These are phyloP conservation scores for Sporothrix dimorphospora DNA, from an alignment of 2,329 filamentous ascomycete genomes.

Conservation along the genomic window DNA sequence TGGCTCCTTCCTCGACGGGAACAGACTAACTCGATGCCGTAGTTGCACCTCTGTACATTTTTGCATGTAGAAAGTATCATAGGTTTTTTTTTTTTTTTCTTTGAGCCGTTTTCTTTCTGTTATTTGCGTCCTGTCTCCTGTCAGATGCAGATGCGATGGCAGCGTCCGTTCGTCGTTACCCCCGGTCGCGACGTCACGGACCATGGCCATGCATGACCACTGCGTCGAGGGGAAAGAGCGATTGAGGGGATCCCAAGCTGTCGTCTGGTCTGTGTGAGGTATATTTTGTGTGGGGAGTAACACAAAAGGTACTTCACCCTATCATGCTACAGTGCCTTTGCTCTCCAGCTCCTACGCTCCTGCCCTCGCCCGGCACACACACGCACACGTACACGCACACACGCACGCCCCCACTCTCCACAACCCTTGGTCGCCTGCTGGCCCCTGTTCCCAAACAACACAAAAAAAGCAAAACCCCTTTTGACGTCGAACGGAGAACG, in stretches of 20 bases:
- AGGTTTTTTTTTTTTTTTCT: neutral
- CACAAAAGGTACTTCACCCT: slow-evolving; percentile 10
- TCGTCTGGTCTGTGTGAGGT: neutral
- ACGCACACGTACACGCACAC: neutral
- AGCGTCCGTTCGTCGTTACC: neutral
- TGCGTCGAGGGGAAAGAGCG: neutral
- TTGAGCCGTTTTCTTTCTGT: neutral
- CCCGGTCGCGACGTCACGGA: slow-evolving; percentile 16
- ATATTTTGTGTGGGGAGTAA: neutral
- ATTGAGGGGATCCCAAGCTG: neutral
- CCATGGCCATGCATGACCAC: slow-evolving; percentile 6
- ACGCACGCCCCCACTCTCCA: slow-evolving; percentile 10
- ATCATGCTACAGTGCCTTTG: neutral
- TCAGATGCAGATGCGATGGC: neutral
- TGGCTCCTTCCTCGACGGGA: neutral
- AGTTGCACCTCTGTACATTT: neutral
- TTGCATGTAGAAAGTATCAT: neutral
- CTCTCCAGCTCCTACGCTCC: neutral
- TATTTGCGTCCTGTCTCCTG: neutral
- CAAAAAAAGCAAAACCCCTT: slow-evolving; percentile 10
- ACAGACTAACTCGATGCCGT: neutral
- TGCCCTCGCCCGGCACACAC: neutral
- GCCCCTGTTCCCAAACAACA: slow-evolving; percentile 11
- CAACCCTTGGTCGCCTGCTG: neutral
- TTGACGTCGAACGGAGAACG: slow-evolving; percentile 36